phyloP scores from a whole-genome alignment of 257 asterid species.

The Ilex asprella region DNA sequence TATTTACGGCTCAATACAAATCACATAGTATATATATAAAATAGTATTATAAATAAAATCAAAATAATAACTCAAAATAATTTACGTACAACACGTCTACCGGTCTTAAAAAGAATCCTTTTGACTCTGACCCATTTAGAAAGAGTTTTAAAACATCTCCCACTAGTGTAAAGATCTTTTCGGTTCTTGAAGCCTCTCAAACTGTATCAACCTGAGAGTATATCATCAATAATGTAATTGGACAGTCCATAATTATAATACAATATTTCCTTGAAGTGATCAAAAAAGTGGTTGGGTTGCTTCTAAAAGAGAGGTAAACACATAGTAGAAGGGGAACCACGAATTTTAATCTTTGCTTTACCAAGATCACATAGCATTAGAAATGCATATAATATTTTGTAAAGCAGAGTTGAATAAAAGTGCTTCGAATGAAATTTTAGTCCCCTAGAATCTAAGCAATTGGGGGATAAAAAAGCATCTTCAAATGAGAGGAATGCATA shows the following conservation, averaged over 20 bases:
- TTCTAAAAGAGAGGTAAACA: constrained; percentile 13
- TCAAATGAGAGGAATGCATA: not conserved
- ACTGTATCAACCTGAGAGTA: too few relatives aligned
- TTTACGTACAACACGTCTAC: too few relatives aligned
- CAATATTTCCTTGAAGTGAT: constrained; percentile 15
- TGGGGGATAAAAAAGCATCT: constrained; percentile 8
- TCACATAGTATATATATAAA: too few relatives aligned
- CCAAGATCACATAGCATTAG: constrained; percentile 1
- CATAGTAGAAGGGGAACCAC: constrained; percentile 30
- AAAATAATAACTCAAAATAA: too few relatives aligned
- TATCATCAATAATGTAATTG: too few relatives aligned
- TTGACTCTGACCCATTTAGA: too few relatives aligned
- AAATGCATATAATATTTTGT: constrained; percentile 12
- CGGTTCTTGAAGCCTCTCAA: too few relatives aligned
- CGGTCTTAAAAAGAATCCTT: too few relatives aligned
- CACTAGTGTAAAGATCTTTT: too few relatives aligned
- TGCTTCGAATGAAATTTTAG: constrained; percentile 7
- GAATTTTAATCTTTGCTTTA: constrained; percentile 24
- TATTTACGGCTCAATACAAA: too few relatives aligned
- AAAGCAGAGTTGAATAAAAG: constrained; percentile 13
- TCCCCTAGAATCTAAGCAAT: constrained; percentile 34
- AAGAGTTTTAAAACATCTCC: too few relatives aligned
- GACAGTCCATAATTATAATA: not conserved
- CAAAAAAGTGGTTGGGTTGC: not conserved
- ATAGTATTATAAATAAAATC: too few relatives aligned